Percentiles rank a stretch among this genome's conserved stretches.
Conservation (phyloP, 179 eudicot species). For the Nepenthes alata region DNA sequence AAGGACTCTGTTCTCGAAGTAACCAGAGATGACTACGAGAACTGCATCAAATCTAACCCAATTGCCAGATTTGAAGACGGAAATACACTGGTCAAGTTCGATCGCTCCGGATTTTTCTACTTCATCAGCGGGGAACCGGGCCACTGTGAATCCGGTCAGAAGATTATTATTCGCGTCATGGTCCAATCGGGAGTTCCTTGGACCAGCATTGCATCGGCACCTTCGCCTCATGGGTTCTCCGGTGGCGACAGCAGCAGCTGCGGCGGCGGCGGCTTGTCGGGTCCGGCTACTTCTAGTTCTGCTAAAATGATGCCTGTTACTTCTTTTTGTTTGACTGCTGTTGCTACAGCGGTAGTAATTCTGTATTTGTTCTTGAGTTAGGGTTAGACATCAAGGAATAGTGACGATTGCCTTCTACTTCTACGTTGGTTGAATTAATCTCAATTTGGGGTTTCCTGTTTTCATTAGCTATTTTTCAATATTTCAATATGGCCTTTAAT, state of each 20-base stretch:
- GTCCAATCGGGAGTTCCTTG: slow-evolving; percentile 25
- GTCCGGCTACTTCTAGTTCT: slow-evolving; percentile 21
- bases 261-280: slow-evolving; percentile 7
- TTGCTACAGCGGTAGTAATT: slow-evolving; percentile 24
- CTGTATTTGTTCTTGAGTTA: slow-evolving; percentile 11
- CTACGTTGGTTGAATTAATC: no score
- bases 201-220: slow-evolving; percentile 20
- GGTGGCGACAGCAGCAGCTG: slow-evolving; percentile 6
- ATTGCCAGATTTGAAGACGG: slow-evolving; percentile 41
- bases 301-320: slow-evolving; percentile 27
- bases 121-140: slow-evolving; percentile 62
- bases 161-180: slow-evolving; percentile 55
- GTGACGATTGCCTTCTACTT: no score
- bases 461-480: no score
- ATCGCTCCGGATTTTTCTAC: slow-evolving; percentile 45
- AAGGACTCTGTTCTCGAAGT: slow-evolving; percentile 65
- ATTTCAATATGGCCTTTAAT: no score
- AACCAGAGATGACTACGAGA: slow-evolving; percentile 27
- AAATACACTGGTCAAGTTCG: slow-evolving; percentile 32
- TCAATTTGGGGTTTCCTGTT: no score
- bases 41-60: slow-evolving; percentile 35
- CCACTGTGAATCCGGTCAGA: slow-evolving; percentile 59
- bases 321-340: slow-evolving; percentile 25
- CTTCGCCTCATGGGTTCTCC: slow-evolving; percentile 3
- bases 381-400: no score